Conservation (phyloP, 225 moss, liverwort and hornwort genomes). For the Pleurozium schreberi region DNA sequence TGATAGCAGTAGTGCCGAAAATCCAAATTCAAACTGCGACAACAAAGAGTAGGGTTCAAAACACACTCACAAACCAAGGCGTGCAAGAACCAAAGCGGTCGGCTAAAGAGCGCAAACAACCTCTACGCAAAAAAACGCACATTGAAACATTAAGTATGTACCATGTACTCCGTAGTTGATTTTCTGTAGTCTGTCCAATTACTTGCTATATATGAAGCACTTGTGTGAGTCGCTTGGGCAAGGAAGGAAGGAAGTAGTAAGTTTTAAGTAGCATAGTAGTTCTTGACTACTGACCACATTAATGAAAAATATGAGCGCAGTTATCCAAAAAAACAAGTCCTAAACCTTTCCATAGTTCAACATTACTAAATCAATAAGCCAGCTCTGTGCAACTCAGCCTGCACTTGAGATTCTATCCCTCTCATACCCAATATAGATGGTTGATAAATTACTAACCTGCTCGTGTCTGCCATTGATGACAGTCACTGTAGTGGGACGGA, state of each 20-base stretch:
- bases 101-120: background rate
- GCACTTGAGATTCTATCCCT: background rate
- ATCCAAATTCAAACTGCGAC: conserved; percentile 95
- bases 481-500: conserved; percentile 76
- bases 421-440: background rate
- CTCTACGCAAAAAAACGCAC: background rate
- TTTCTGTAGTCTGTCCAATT: background rate
- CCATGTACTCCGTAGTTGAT: background rate
- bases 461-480: conserved; percentile 90
- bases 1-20: conserved; percentile 84
- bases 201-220: background rate
- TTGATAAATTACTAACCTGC: conserved; percentile 47
- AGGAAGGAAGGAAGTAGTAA: background rate
- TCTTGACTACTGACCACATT: background rate
- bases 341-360: background rate
- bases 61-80: background rate
- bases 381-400: background rate
- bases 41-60: background rate
- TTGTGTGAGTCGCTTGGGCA: background rate
- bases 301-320: background rate
- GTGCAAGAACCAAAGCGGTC: background rate
- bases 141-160: background rate
- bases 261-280: background rate
- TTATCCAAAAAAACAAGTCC: background rate
- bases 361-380: background rate